Evolutionary conservation across 192 early-diverging fungal species (phyloP).

Genomic region (Tieghemiomyces parasiticus): DNA sequence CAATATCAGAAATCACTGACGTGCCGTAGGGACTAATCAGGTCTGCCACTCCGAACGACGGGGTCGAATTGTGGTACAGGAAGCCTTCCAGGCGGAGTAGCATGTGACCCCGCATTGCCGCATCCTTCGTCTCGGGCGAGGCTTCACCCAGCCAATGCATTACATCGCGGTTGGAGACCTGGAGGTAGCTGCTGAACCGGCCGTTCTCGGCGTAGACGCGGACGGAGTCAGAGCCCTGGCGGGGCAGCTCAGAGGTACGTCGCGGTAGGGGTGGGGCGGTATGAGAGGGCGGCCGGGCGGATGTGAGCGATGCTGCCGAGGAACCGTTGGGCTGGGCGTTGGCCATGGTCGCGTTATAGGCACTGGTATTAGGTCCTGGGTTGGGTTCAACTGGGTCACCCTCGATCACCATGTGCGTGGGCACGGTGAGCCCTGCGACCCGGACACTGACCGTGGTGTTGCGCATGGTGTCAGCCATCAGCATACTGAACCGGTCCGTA

Average conservation of each 20-base stretch:
- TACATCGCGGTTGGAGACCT: background rate
- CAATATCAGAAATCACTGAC: slow-evolving; percentile 72
- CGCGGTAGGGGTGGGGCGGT: background rate
- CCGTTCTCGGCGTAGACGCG: slow-evolving; percentile 1
- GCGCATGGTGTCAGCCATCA: slow-evolving; percentile 8
- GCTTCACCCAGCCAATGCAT: background rate
- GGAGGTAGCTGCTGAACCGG: background rate
- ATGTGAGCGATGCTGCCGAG: too few relatives aligned
- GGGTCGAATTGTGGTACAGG: background rate
- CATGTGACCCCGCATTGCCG: background rate
- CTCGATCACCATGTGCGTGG: slow-evolving; percentile 9
- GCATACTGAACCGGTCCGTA: slow-evolving; percentile 9
- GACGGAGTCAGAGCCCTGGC: too few relatives aligned
- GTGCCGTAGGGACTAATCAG: slow-evolving; percentile 53
- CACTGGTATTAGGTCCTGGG: background rate
- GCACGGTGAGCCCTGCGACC: slow-evolving; percentile 6
- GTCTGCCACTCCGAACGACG: slow-evolving; percentile 32
- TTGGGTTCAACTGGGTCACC: background rate
- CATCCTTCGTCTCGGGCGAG: background rate
- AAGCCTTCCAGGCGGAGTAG: slow-evolving; percentile 4
- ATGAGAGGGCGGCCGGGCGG: too few relatives aligned
- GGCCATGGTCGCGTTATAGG: too few relatives aligned
- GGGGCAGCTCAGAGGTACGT: background rate
- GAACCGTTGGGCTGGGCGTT: too few relatives aligned
- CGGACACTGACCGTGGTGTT: background rate